phyloP scores from a whole-genome alignment of 1,284 basidiomycete species.

The Heterobasidion occidentale region DNA sequence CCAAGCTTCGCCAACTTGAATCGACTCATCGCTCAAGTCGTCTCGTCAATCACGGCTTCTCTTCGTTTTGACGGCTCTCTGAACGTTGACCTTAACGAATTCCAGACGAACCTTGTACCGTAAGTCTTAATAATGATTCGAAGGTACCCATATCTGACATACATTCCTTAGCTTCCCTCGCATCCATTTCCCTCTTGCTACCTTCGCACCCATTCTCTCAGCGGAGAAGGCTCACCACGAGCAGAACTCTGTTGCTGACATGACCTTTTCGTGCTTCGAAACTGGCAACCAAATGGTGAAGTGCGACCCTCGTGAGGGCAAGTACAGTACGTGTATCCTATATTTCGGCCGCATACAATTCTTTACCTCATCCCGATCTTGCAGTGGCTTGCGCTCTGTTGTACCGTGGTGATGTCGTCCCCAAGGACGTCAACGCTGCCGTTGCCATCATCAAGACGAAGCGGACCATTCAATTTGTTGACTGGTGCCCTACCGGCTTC shows the following conservation, averaged over 20 bases:
- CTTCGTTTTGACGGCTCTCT: constrained; percentile 78
- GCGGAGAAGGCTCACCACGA: constrained; percentile 78
- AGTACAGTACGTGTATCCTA: constrained; percentile 61
- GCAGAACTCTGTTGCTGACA: constrained; percentile 89
- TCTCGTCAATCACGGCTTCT: constrained; percentile 80
- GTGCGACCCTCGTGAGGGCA: constrained; percentile 76
- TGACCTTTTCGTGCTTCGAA: constrained; percentile 94
- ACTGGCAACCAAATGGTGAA: constrained; percentile 89
- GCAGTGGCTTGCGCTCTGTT: constrained; percentile 69
- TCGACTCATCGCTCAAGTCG: constrained; percentile 84
- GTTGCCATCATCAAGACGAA: constrained; percentile 84
- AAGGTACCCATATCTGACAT: background rate
- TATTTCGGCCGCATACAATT: background rate
- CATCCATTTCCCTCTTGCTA: constrained; percentile 90
- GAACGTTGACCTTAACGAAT: constrained; percentile 80
- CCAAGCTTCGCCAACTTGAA: constrained; percentile 87
- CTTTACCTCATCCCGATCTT: constrained; percentile 7
- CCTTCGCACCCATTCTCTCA: constrained; percentile 86
- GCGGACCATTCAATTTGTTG: constrained; percentile 76
- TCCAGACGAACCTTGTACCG: constrained; percentile 77
- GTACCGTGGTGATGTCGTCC: constrained; percentile 84
- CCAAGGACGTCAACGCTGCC: constrained; percentile 86
- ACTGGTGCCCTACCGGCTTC: constrained; percentile 90
- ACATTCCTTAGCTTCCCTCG: constrained; percentile 45
- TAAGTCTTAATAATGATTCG: constrained; percentile 19